phyloP scores from a whole-genome alignment of 2,329 filamentous ascomycete genomes.

The Fusarium gaditjirri region DNA sequence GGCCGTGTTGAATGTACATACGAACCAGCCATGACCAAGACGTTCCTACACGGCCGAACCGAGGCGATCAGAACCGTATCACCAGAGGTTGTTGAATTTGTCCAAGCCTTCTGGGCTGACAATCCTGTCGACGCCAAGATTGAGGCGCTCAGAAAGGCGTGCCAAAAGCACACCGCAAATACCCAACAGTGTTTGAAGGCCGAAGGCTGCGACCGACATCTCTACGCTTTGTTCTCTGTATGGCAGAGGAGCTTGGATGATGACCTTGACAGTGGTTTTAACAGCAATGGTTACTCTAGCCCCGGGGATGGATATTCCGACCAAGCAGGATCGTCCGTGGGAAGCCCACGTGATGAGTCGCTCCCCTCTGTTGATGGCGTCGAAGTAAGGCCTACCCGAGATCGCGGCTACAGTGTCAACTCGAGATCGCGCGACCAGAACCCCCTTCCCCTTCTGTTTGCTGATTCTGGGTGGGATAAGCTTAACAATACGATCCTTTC shows the following conservation, averaged over 20 bases:
- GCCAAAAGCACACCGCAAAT: slow-evolving; percentile 80
- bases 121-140: slow-evolving; percentile 85
- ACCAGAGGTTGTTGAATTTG: slow-evolving; percentile 84
- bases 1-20: slow-evolving; percentile 95
- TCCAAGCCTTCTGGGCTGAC: slow-evolving; percentile 95
- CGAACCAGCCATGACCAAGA: slow-evolving; percentile 98
- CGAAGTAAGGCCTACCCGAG: slow-evolving; percentile 52
- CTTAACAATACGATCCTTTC: slow-evolving; percentile 94
- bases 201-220: slow-evolving; percentile 89
- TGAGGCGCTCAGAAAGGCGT: slow-evolving; percentile 84
- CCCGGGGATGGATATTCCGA: slow-evolving; percentile 63
- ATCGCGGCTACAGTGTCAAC: slow-evolving; percentile 65
- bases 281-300: slow-evolving; percentile 73
- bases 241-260: slow-evolving; percentile 92
- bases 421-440: slow-evolving; percentile 59
- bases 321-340: slow-evolving; percentile 55
- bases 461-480: slow-evolving; percentile 91
- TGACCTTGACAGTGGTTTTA: slow-evolving; percentile 61
- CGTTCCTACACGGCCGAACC: slow-evolving; percentile 91
- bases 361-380: slow-evolving; percentile 48
- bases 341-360: slow-evolving; percentile 66
- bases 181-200: slow-evolving; percentile 91
- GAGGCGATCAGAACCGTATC: slow-evolving; percentile 92
- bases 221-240: slow-evolving; percentile 93
- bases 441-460: slow-evolving; percentile 81